A percentile compares a stretch with the other conserved stretches of the same genome.
phyloP scores from a whole-genome alignment of 2,329 filamentous ascomycete genomes.

The Neoarthrinium moseri region DNA sequence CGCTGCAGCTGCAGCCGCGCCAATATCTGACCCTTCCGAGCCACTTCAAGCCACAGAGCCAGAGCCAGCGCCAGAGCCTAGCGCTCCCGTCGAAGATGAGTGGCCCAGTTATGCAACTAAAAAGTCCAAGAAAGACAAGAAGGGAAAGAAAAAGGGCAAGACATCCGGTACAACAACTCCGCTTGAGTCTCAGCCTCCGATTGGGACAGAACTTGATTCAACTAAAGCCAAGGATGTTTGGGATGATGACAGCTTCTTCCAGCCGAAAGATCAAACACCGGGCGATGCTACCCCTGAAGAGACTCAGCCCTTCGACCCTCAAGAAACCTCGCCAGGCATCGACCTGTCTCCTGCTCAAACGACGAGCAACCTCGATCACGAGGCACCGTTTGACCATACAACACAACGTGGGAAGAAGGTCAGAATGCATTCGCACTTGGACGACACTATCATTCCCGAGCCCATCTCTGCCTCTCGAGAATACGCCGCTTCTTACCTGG shows the following conservation, averaged over 20 bases:
- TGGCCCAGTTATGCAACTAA: constrained; percentile 15
- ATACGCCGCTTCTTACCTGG: constrained; percentile 17
- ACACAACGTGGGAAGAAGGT: constrained; percentile 33
- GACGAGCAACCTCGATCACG: constrained; percentile 33
- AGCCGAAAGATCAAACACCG: constrained; percentile 17
- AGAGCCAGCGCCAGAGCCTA: background rate
- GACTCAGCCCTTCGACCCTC: background rate
- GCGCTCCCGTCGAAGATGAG: constrained; percentile 2
- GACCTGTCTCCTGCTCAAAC: constrained; percentile 33
- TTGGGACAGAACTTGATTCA: constrained; percentile 19
- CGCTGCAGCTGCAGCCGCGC: constrained; percentile 4
- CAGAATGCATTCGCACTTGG: constrained; percentile 24
- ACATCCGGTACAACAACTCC: constrained; percentile 14
- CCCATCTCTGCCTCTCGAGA: constrained; percentile 24
- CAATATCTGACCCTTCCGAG: constrained; percentile 13
- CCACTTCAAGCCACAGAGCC: background rate
- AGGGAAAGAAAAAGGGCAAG: constrained; percentile 13
- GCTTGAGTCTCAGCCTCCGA: constrained; percentile 13
- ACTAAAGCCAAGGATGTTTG: constrained; percentile 21
- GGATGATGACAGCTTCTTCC: constrained; percentile 24
- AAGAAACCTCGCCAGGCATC: constrained; percentile 5
- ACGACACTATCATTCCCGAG: constrained; percentile 23
- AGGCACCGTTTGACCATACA: constrained; percentile 34
- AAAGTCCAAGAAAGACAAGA: constrained; percentile 22
- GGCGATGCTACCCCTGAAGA: background rate